A percentile compares a stretch with the other conserved stretches of the same genome.
These are phyloP conservation scores for Irpex lacteus DNA, from an alignment of 1,284 basidiomycete genomes.

Conservation along the genomic window DNA sequence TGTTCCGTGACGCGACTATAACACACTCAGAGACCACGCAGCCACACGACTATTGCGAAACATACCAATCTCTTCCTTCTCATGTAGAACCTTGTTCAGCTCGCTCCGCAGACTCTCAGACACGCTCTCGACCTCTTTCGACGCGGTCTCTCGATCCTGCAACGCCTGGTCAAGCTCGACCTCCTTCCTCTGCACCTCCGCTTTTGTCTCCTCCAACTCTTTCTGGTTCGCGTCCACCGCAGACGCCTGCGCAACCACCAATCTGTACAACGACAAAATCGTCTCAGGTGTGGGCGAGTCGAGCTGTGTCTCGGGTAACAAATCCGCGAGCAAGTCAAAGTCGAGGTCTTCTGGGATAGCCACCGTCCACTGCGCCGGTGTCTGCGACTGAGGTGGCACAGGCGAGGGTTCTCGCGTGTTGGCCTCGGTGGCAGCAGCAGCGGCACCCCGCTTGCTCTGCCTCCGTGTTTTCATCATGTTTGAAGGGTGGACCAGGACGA, in stretches of 20 bases:
- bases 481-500: background rate
- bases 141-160: slow-evolving; percentile 63
- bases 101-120: slow-evolving; percentile 53
- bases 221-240: slow-evolving; percentile 52
- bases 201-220: slow-evolving; percentile 63
- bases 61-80: slow-evolving; percentile 65
- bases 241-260: slow-evolving; percentile 53
- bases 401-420: slow-evolving; percentile 24
- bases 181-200: slow-evolving; percentile 65
- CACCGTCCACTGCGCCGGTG: slow-evolving; percentile 27
- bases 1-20: slow-evolving; percentile 48
- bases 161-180: slow-evolving; percentile 77
- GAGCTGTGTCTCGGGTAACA: slow-evolving; percentile 55
- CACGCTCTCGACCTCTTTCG: slow-evolving; percentile 52
- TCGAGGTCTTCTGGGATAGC: slow-evolving; percentile 59
- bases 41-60: slow-evolving; percentile 10
- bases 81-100: slow-evolving; percentile 48
- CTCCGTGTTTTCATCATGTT: slow-evolving; percentile 39
- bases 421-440: slow-evolving; percentile 29
- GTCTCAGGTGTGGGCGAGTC: slow-evolving; percentile 53
- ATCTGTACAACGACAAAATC: slow-evolving; percentile 58
- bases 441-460: slow-evolving; percentile 38
- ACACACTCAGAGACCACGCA: background rate
- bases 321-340: slow-evolving; percentile 48
- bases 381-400: slow-evolving; percentile 11